Conservation (phyloP, 768 basidiomycete genomes). For the Lanmaoa rubissima region DNA sequence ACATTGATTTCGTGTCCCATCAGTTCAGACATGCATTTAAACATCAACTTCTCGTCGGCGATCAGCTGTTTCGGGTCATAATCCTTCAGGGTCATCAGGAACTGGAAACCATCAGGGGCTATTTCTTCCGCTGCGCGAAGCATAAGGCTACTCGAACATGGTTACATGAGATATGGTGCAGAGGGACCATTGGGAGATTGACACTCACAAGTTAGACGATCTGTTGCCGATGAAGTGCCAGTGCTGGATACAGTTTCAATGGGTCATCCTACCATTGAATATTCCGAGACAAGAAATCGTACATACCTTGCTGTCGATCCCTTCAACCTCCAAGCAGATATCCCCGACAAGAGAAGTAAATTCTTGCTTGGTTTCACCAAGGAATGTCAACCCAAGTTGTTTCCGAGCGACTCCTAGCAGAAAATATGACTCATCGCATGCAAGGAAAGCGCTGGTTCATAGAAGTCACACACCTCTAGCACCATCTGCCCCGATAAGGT, state of each 20-base stretch:
- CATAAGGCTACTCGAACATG: neutral
- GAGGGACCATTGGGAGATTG: neutral
- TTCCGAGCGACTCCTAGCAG: constrained; percentile 37
- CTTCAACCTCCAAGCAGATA: constrained; percentile 31
- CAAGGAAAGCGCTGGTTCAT: neutral
- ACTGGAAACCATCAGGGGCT: constrained; percentile 21
- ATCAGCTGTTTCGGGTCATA: constrained; percentile 18
- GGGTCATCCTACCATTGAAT: neutral
- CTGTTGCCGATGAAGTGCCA: constrained; percentile 23
- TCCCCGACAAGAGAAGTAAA: constrained; percentile 36
- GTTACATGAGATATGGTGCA: neutral
- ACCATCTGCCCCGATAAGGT: constrained; percentile 43
- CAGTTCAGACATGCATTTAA: constrained; percentile 28
- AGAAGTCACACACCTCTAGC: constrained; percentile 27
- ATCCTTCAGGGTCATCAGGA: constrained; percentile 2
- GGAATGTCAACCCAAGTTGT: constrained; percentile 40
- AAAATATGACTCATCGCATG: neutral
- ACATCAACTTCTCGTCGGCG: constrained; percentile 25
- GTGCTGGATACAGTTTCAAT: constrained; percentile 10
- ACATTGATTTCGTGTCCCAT: constrained; percentile 33
- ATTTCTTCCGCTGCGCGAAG: constrained; percentile 20
- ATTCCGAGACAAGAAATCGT: neutral
- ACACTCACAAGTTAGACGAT: constrained; percentile 4
- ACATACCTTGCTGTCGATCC: constrained; percentile 28
- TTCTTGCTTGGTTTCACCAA: constrained; percentile 37